phyloP scores from a whole-genome alignment of 257 asterid genomes.

The Misopates orontium region DNA sequence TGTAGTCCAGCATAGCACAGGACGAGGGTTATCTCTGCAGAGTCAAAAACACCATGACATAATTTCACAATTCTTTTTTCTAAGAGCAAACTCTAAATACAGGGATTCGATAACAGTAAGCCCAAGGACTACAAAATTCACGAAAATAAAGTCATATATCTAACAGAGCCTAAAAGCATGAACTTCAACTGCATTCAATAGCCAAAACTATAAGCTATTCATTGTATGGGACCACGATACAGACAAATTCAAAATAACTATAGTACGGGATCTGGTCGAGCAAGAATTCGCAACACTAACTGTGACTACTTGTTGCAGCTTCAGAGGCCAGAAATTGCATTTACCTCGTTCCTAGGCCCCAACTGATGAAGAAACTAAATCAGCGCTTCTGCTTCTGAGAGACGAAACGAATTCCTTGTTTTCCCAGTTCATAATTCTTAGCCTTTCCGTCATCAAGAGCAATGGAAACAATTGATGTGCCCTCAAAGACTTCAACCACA shows the following conservation, averaged over 20 bases:
- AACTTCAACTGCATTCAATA: conserved; percentile 14
- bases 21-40: too few species aligned
- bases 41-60: background rate
- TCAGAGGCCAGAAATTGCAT: conserved; percentile 31
- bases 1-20: too few species aligned
- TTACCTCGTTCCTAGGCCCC: conserved; percentile 47
- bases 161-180: conserved; percentile 13
- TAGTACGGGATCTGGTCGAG: conserved; percentile 2
- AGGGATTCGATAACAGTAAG: conserved; percentile 2
- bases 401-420: conserved; percentile 88
- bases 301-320: background rate
- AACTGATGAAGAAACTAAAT: conserved; percentile 14
- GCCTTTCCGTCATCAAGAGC: conserved; percentile 77
- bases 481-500: conserved; percentile 59
- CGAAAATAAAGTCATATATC: conserved; percentile 6
- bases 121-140: background rate
- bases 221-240: background rate
- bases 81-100: conserved; percentile 21
- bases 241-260: background rate
- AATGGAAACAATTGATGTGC: conserved; percentile 61
- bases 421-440: conserved; percentile 77
- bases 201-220: conserved; percentile 1
- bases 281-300: background rate
- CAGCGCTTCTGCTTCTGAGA: conserved; percentile 71
- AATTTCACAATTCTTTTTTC: background rate